Base-by-base conservation (phyloP, 768 basidiomycete genomes). In the Cystobasidiopsis lactophilus region DNA sequence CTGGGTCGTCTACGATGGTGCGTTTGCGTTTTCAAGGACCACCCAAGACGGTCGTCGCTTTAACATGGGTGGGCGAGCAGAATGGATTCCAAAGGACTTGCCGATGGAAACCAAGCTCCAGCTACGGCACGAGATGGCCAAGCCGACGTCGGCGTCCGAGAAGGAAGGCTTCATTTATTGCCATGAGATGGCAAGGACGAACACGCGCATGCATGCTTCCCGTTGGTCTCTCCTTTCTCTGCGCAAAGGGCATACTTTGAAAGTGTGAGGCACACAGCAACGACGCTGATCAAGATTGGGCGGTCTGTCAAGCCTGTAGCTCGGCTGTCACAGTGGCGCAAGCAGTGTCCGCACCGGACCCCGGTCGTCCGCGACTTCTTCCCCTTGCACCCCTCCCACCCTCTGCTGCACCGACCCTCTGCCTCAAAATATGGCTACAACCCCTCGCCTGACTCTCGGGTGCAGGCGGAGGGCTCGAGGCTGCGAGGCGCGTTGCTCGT, bases 311-410 rank as follows among this genome's bases (percentile, higher is more conserved):
- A 40, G 24, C 55, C 55, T 2, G 52, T 56, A 3, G 52, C 50
- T 5, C 31, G 55, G 18, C 52, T 52, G 18, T 5, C 26, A 19
- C 50, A 56, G 29, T 56, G 55, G 55, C 35, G 39, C 29, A 44
- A 33, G 13, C 55, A 56, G 26, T 56, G 55, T 38, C 51, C 41
- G 30, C 40, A 30, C 31, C 23, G 55, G 29, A 55, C 35, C 40
- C 55, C 48, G 5, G 30, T 56, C 5, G 55, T 56, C 10, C 55
- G 55, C 2, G 55, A 52, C 51, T 54, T 56, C 40, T 56, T 52
- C 44, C 55, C 55, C 19, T 31, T 52, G 23, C 55, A 56, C 41
- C 27, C 44, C 23, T 44, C 40, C 2, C 54, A 55, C 21, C 54
- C 54, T 2, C 41, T 53, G 2, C n/a, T 47, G 45, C 45, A 47